Evolutionary conservation across 148 eudicot species (phyloP).

Genomic region (Camellia granthamiana): DNA sequence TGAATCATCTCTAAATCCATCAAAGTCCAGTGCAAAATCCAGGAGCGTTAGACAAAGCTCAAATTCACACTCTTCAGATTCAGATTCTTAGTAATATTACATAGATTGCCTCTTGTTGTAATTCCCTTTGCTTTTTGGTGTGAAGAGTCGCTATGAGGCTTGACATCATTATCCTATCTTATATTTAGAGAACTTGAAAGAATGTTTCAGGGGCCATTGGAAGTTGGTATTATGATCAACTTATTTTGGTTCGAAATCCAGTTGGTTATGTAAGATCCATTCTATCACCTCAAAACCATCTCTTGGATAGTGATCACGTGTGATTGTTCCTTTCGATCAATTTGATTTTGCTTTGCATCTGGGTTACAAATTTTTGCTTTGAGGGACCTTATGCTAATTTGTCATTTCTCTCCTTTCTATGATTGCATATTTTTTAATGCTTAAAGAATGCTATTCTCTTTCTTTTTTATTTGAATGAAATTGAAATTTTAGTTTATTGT

Average conservation of each 20-base stretch:
- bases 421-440: background rate
- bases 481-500: background rate
- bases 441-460: background rate
- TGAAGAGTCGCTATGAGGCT: background rate
- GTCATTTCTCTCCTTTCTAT: background rate
- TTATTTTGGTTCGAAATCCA: background rate
- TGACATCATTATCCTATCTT: background rate
- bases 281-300: background rate
- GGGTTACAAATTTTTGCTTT: background rate
- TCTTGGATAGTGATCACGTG: background rate
- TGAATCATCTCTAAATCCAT: conserved; percentile 67
- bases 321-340: background rate
- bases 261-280: background rate
- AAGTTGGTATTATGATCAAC: background rate
- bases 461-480: background rate
- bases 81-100: conserved; percentile 41
- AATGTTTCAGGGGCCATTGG: background rate
- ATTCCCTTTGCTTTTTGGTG: background rate
- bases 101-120: background rate
- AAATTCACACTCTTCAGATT: conserved; percentile 61
- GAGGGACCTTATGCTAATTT: background rate
- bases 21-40: conserved; percentile 46
- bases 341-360: background rate
- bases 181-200: background rate
- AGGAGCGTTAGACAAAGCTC: conserved; percentile 75